A percentile compares a stretch with the other conserved stretches of the same genome.
phyloP scores from a whole-genome alignment of 2,329 filamentous ascomycete species.

The Alternaria hordeiaustralica region DNA sequence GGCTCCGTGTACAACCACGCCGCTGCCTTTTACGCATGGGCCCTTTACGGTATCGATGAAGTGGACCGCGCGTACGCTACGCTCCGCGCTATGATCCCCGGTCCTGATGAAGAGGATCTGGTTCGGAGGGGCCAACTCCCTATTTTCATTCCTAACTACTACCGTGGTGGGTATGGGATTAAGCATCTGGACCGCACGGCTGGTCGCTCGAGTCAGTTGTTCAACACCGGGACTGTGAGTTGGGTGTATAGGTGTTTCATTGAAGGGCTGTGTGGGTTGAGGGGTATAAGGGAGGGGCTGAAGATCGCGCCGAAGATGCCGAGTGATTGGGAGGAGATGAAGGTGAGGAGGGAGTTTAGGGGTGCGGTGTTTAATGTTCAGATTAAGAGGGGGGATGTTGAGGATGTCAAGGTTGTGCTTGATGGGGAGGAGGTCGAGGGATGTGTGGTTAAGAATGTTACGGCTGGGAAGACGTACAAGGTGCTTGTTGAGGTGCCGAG shows the following conservation, averaged over 20 bases:
- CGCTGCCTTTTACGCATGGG: constrained; percentile 62
- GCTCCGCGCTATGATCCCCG: constrained; percentile 62
- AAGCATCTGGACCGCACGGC: constrained; percentile 50
- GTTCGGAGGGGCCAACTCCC: constrained; percentile 62
- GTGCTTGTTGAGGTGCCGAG: constrained; percentile 51
- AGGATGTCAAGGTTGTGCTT: constrained; percentile 51
- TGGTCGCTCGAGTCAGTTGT: constrained; percentile 63
- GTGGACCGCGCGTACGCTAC: constrained; percentile 59
- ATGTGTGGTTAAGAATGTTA: constrained; percentile 52
- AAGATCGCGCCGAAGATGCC: constrained; percentile 60
- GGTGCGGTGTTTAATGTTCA: constrained; percentile 59
- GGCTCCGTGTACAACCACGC: constrained; percentile 66
- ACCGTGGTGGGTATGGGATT: constrained; percentile 47
- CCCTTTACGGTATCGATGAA: constrained; percentile 59
- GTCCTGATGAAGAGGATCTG: constrained; percentile 60
- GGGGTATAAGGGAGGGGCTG: constrained; percentile 58
- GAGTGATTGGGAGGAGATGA: constrained; percentile 57
- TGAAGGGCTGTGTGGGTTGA: constrained; percentile 62
- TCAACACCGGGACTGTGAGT: constrained; percentile 65
- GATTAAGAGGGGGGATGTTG: constrained; percentile 52
- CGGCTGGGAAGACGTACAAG: constrained; percentile 54
- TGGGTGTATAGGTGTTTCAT: constrained; percentile 64
- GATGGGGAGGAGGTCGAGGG: constrained; percentile 51
- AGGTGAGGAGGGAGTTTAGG: constrained; percentile 58
- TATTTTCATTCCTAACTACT: constrained; percentile 66